phyloP scores from a whole-genome alignment of 176 grass and related monocot genomes.

The Eleusine indica region DNA sequence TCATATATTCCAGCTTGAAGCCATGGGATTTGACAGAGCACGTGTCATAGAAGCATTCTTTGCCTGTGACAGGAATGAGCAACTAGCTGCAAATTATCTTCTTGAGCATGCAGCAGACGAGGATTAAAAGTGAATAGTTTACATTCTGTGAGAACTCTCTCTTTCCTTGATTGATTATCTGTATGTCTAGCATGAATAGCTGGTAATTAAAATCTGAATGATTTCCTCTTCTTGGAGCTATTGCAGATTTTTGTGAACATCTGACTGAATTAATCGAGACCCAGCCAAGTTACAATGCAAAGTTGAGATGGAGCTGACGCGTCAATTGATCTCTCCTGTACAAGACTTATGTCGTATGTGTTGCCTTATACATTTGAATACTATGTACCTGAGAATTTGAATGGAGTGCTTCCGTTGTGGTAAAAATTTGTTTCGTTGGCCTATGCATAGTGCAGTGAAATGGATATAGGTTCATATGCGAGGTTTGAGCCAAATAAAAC shows the following conservation, averaged over 20 bases:
- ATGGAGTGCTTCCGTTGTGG: neutral
- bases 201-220: neutral
- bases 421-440: neutral
- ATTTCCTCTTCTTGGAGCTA: neutral
- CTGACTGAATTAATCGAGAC: conserved; percentile 37
- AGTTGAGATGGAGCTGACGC: conserved; percentile 28
- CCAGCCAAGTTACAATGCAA: neutral
- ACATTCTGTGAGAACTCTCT: conserved; percentile 14
- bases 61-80: conserved; percentile 89
- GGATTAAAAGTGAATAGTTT: conserved; percentile 56
- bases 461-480: neutral
- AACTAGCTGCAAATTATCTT: conserved; percentile 91
- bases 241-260: conserved; percentile 29
- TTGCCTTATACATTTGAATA: conserved; percentile 5
- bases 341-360: conserved; percentile 28
- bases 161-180: neutral
- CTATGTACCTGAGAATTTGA: conserved; percentile 23
- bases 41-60: conserved; percentile 90
- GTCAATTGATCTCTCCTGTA: conserved; percentile 18
- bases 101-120: conserved; percentile 85
- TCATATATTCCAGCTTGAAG: conserved; percentile 63
- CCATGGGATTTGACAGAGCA: conserved; percentile 85
- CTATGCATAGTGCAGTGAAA: neutral
- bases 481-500: neutral
- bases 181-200: neutral